Evolutionary conservation across 1,284 basidiomycete genomes (phyloP), one percentile per base, ranked within the genome.

Genomic region (Microbotryum lychnidis-dioicae): DNA sequence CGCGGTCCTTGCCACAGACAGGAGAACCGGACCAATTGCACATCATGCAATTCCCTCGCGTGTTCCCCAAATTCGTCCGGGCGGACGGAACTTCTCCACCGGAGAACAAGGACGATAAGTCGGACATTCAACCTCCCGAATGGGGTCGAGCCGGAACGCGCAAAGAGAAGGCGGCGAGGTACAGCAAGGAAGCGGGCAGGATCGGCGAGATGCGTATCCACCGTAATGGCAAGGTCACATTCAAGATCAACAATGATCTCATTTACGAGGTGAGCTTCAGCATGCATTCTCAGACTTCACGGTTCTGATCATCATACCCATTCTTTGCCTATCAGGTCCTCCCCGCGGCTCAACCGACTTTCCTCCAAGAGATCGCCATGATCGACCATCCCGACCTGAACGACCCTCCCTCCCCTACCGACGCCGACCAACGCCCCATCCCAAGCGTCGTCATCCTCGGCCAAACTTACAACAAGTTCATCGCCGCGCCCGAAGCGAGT

Each of bases 41-140:
- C 64, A 62, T 72, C 57, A 69, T 72, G 57, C 71, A 72, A 42
- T 72, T 71, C 62, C 71, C 71, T 8, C 66, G 71, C 45, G 57
- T 61, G n/a, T 72, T 72, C 60, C 71, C 71, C n/a, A 48, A 50
- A 14, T 54, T 67, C 20, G 56, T 58, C 45, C 61, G 51, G 47
- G 27, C 25, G 6, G n/a, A 49, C 6, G 23, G 21, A 10, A 2
- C 31, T 18, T 7, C 23, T 25, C 29, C 14, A 21, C 45, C 18
- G 14, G 29, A 31, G 21, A 14, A 27, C 33, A 53, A 55, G n/a
- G 27, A 10, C 48, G 56, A 60, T 45, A 18, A 16, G 16, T 21
- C 37, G n/a, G 48, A 50, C 27, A 20, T 45, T 31, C 53, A 47
- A n/a, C 62, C 65, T 14, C 59, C 59, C 18, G 56, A 62, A 6